Conservation (phyloP, 2,329 filamentous ascomycete species). For the Aspergillus cejpii region DNA sequence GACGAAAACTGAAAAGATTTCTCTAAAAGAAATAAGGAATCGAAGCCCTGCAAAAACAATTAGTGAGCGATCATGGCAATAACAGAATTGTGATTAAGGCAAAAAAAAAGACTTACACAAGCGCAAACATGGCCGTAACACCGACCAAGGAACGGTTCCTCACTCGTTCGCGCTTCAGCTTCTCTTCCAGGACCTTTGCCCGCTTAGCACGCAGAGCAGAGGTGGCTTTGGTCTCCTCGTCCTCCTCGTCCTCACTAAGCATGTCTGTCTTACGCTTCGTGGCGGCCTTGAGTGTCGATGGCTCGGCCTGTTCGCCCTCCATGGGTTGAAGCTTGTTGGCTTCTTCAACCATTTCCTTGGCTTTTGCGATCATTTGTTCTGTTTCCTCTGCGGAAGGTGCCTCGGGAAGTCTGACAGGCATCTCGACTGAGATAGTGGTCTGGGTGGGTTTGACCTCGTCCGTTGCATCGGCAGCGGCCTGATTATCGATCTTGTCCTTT, state of each 20-base stretch:
- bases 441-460: constrained; percentile 61
- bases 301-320: constrained; percentile 31
- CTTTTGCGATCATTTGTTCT: constrained; percentile 74
- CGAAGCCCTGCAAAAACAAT: constrained; percentile 33
- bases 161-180: constrained; percentile 78
- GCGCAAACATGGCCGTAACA: constrained; percentile 74
- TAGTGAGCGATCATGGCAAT: constrained; percentile 9
- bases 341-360: constrained; percentile 78
- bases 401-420: constrained; percentile 60
- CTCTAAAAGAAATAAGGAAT: constrained; percentile 45
- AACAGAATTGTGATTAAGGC: background rate
- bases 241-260: constrained; percentile 48
- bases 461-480: constrained; percentile 52
- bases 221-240: constrained; percentile 34
- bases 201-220: constrained; percentile 60
- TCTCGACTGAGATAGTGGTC: constrained; percentile 68
- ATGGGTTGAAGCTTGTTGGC: constrained; percentile 48
- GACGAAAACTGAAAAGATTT: background rate
- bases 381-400: constrained; percentile 71
- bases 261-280: constrained; percentile 72
- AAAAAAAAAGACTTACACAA: constrained; percentile 64
- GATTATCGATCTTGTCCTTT: constrained; percentile 62
- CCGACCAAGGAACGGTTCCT: constrained; percentile 79
- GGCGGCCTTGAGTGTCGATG: constrained; percentile 31
- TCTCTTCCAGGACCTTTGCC: constrained; percentile 61